A percentile compares a stretch with the other conserved stretches of the same genome.
These are phyloP conservation scores for Cucurbita moschata DNA, from an alignment of 306 rosid genomes.

Conservation along the genomic window DNA sequence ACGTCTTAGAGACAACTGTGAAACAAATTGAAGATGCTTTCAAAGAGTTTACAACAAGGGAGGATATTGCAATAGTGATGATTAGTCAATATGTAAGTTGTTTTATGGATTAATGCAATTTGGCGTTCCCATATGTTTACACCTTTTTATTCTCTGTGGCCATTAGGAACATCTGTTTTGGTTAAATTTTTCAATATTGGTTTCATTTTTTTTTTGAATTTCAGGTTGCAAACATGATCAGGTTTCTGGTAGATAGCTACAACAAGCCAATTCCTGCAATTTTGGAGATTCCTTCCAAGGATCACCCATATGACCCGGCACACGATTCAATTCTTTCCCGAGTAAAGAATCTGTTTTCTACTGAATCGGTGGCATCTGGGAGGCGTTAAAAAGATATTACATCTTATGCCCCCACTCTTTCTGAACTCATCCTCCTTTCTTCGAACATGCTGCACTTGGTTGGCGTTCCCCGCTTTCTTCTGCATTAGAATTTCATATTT, in stretches of 20 bases:
- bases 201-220: too few relatives aligned
- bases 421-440: not conserved
- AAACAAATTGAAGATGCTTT: slow-evolving; percentile 92
- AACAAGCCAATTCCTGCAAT: slow-evolving; percentile 86
- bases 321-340: slow-evolving; percentile 89
- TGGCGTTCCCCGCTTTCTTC: not conserved
- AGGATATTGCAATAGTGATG: slow-evolving; percentile 70
- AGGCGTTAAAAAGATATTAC: slow-evolving; percentile 31
- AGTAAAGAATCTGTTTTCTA: slow-evolving; percentile 70
- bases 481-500: not conserved
- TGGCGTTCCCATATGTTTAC: not conserved
- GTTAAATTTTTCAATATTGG: not conserved
- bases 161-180: not conserved
- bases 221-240: slow-evolving; percentile 94
- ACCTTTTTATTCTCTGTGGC: not conserved
- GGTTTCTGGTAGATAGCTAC: slow-evolving; percentile 85
- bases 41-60: slow-evolving; percentile 77
- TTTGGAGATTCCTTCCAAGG: slow-evolving; percentile 88
- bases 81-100: slow-evolving; percentile 91
- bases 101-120: not conserved
- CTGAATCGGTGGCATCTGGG: slow-evolving; percentile 81
- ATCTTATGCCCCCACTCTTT: too few relatives aligned
- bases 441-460: not conserved
- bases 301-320: slow-evolving; percentile 88
- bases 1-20: slow-evolving; percentile 59